Evolutionary conservation across 495 filamentous ascomycete species (phyloP), one percentile per base, ranked within the genome.

Genomic region (Monascus purpureus): DNA sequence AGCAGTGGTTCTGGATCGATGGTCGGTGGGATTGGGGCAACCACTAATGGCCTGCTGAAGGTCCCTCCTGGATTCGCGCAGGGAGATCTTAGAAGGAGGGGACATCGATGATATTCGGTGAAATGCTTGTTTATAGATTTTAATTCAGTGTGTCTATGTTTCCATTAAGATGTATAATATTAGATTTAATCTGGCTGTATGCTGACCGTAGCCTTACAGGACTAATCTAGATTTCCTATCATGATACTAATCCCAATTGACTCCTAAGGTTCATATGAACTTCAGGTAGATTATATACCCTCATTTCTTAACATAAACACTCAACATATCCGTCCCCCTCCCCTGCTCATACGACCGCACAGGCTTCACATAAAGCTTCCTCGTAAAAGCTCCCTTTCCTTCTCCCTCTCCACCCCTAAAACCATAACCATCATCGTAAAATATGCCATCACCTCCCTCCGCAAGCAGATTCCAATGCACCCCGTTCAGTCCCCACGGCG

Each of bases 401-500:
- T 23, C 19, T 11, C 14, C 9, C 22, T 16, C 17, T 8, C 5
- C n/a, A 3, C 4, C 8, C 29, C 25, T 34, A 8, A 36, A 31
- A 32, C 25, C 36, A 8, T 38, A 31, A 22, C 24, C 33, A n/a
- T 25, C 14, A 7, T 11, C 26, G 0, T 8, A 15, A n/a, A 43
- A 19, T 0, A 41, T 22, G 6, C 50, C 47, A 36, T 46, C 33
- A 0, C 41, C 39, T 1, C 50, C 47, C 13, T 39, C 18, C 4
- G 37, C 36, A 6, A 58, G 36, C 6, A 58, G 25, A 31, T 50
- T 32, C 54, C 43, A 65, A 35, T 62, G 47, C 2, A 52, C 42
- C 0, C 50, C 53, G 14, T 48, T 55, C 9, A 65, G 36, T 0
- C 48, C 48, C 43, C 57, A 56, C 6, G 60, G 58, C 3, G 58